Conservation (phyloP, 2,329 filamentous ascomycete genomes). For the Ophiostoma fasciatum region DNA sequence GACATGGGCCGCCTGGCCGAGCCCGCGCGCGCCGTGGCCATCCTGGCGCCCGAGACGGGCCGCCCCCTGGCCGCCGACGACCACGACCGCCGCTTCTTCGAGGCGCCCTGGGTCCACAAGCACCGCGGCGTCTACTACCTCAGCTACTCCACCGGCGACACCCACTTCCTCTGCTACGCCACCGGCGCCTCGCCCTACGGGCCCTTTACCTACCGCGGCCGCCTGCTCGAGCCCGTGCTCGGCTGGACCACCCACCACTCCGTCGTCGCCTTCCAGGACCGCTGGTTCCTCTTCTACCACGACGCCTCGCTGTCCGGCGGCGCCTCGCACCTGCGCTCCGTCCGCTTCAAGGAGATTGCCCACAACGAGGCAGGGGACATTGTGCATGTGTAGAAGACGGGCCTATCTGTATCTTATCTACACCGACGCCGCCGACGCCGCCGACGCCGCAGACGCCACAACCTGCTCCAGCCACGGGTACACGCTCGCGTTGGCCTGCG, state of each 20-base stretch:
- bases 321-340: conserved; percentile 55
- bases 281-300: conserved; percentile 65
- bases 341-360: conserved; percentile 62
- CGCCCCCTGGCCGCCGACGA: conserved; percentile 48
- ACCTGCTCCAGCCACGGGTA: conserved; percentile 44
- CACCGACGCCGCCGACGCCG: too few species aligned
- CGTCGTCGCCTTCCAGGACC: conserved; percentile 56
- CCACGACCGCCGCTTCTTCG: conserved; percentile 64
- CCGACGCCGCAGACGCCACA: too few species aligned
- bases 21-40: conserved; percentile 43
- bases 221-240: conserved; percentile 59
- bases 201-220: conserved; percentile 57
- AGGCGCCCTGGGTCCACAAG: conserved; percentile 70
- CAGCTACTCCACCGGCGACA: conserved; percentile 64
- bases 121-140: conserved; percentile 57
- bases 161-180: conserved; percentile 59
- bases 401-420: too few species aligned
- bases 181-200: conserved; percentile 49
- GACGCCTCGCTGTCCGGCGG: conserved; percentile 55
- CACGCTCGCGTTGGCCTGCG: conserved; percentile 38
- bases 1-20: conserved; percentile 51
- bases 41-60: conserved; percentile 47
- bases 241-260: conserved; percentile 77
- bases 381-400: conserved; percentile 15
- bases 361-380: conserved; percentile 55